These are phyloP conservation scores for Sodiomyces alkalinus DNA, from an alignment of 2,329 filamentous ascomycete species.

Conservation along the genomic window DNA sequence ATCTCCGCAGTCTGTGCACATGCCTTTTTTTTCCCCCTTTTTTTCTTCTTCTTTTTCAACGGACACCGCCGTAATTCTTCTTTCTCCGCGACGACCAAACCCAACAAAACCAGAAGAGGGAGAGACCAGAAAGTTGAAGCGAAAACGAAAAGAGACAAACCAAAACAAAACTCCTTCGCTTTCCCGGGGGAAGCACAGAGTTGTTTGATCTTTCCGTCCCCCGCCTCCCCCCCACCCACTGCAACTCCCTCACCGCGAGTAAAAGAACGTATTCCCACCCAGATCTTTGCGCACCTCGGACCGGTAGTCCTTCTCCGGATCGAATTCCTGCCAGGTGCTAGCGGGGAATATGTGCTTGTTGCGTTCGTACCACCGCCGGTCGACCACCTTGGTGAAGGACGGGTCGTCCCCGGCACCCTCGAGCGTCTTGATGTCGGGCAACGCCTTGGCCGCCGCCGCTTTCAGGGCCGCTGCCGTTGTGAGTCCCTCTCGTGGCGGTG, in stretches of 20 bases:
- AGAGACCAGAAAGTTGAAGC: constrained; percentile 2
- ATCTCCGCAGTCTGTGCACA: no score
- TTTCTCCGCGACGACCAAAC: no score
- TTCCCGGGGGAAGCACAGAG: no score
- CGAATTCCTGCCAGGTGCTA: constrained; percentile 90
- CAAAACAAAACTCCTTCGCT: no score
- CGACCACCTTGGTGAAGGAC: constrained; percentile 78
- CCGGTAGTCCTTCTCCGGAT: constrained; percentile 75
- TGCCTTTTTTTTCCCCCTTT: no score
- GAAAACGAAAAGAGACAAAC: background rate
- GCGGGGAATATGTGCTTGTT: constrained; percentile 98
- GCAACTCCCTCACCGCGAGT: constrained; percentile 36
- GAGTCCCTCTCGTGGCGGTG: constrained; percentile 15
- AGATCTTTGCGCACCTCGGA: constrained; percentile 65
- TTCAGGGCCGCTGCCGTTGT: constrained; percentile 17
- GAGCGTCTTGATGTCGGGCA: constrained; percentile 36
- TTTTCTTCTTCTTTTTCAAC: no score
- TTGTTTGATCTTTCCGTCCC: no score
- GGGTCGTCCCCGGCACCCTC: constrained; percentile 73
- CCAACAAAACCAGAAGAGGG: no score
- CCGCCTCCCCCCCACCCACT: no score
- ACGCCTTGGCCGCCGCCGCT: constrained; percentile 19
- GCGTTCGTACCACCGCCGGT: constrained; percentile 89
- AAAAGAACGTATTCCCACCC: constrained; percentile 90
- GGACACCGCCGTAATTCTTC: no score